Evolutionary conservation across 1,139 yeast genomes (phyloP).

Genomic region (Fermentozyma sake): DNA sequence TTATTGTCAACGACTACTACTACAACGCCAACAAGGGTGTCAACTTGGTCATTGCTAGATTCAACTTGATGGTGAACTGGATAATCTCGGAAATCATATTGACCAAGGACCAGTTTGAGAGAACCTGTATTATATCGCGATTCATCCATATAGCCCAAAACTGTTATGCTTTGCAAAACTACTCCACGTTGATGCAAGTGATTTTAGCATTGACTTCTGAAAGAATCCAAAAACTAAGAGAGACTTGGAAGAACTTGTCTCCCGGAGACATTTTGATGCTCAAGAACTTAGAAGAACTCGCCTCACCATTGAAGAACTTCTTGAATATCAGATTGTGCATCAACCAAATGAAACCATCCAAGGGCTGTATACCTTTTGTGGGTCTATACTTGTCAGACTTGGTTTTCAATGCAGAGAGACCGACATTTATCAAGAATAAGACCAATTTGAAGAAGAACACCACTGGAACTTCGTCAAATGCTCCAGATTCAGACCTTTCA

Average conservation of each 20-base stretch:
- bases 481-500: constrained; percentile 9
- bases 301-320: constrained; percentile 66
- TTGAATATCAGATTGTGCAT: constrained; percentile 59
- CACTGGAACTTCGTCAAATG: constrained; percentile 1
- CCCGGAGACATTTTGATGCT: constrained; percentile 58
- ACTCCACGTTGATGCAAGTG: constrained; percentile 82
- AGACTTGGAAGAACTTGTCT: constrained; percentile 69
- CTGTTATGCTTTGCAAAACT: constrained; percentile 71
- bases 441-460: constrained; percentile 1
- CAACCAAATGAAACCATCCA: constrained; percentile 58
- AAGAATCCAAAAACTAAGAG: constrained; percentile 53
- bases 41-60: constrained; percentile 80
- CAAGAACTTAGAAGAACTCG: constrained; percentile 59
- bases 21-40: constrained; percentile 58
- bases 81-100: constrained; percentile 79
- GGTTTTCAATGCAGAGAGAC: constrained; percentile 73
- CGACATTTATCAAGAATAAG: constrained; percentile 31
- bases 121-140: constrained; percentile 66
- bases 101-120: constrained; percentile 54
- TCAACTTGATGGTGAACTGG: constrained; percentile 90
- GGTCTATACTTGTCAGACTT: constrained; percentile 83
- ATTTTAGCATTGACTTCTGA: constrained; percentile 78
- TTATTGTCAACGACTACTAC: constrained; percentile 58
- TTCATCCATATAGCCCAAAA: constrained; percentile 83
- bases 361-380: constrained; percentile 86